A percentile compares a stretch with the other conserved stretches of the same genome.
Conservation (phyloP, 2,329 filamentous ascomycete species). For the Pezicula neosporulosa region DNA sequence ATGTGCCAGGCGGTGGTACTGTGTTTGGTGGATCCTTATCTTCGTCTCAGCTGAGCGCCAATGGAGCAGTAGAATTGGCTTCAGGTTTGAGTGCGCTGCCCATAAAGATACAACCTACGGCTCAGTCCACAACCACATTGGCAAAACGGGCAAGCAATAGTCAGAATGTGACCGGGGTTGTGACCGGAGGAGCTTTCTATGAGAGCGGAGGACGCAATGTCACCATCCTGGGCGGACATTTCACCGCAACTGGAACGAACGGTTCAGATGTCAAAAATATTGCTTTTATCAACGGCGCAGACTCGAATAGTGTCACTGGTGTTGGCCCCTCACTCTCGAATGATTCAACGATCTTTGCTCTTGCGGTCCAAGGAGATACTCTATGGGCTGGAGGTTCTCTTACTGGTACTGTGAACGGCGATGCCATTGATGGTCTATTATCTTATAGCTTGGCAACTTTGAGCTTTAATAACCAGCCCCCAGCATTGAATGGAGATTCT, state of each 20-base stretch:
- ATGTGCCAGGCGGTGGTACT: conserved; percentile 54
- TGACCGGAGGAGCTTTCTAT: conserved; percentile 78
- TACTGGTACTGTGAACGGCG: conserved; percentile 63
- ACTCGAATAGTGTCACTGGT: conserved; percentile 64
- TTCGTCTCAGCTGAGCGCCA: conserved; percentile 69
- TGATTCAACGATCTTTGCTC: conserved; percentile 71
- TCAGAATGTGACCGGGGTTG: conserved; percentile 60
- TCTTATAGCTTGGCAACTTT: conserved; percentile 71
- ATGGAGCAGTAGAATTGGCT: conserved; percentile 66
- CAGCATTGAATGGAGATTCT: conserved; percentile 66
- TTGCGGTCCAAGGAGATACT: conserved; percentile 63
- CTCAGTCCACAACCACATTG: conserved; percentile 32
- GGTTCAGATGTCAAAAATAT: conserved; percentile 76
- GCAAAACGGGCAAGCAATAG: conserved; percentile 42
- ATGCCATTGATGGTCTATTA: conserved; percentile 68
- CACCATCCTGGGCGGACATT: conserved; percentile 86
- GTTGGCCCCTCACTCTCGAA: conserved; percentile 62
- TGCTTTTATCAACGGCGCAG: conserved; percentile 74
- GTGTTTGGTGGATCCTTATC: conserved; percentile 82
- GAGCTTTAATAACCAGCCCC: conserved; percentile 68
- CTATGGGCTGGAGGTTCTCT: conserved; percentile 83
- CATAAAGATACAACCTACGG: conserved; percentile 48
- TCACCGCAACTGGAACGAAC: conserved; percentile 66
- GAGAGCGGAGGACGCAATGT: conserved; percentile 67
- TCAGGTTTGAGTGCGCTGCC: conserved; percentile 51